Base-by-base conservation (phyloP, 257 asterid species). In the Solanum pennellii region DNA sequence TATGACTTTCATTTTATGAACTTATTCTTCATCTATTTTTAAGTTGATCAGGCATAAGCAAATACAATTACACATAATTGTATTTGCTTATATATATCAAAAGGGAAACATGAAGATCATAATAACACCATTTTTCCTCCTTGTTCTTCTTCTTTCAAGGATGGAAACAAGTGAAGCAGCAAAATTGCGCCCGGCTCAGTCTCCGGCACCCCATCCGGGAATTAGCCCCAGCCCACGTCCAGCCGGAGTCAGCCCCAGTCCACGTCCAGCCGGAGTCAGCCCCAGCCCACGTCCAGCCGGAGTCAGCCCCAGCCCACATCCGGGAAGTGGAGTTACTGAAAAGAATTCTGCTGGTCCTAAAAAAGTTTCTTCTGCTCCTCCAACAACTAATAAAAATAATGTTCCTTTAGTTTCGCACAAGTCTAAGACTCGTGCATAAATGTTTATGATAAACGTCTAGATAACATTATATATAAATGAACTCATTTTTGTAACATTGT, bases 1-100 rank as follows among this genome's bases (percentile, higher is more conserved):
- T 14, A 44, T 41, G 56, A 44, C 0, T 77, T 44, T 27, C 59
- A 74, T n/a, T 76, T 42, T 76, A 25, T 66, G 56, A 2, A 66
- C 13, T 12, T 42, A 41, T 35, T 56, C 42, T 59, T 86, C 5
- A 23, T 72, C 47, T 86, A 31, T n/a, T 88, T 86, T 89, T 69
- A 62, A 44, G 37, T 86, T 52, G 60, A 52, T 65, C 33, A 10
- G 7, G 7, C 14, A 25, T 65, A 65, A n/a, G 31, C 1, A 10
- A 25, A n/a, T 65, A 65, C 72, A 35, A 35, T 35, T 35, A n/a
- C 33, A n/a, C 12, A 65, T 21, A 15, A 52, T 8, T 20, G 68
- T 60, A 62, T 66, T 66, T 66, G 37, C 74, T 66, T 66, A 27
- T 16, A 71, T 39, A 15, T 31, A 31, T 68, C 18, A 6, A 16